Percentiles rank a stretch among this genome's conserved stretches.
Conservation (phyloP, 1,139 yeast species). For the Chernovozyma aurita region DNA sequence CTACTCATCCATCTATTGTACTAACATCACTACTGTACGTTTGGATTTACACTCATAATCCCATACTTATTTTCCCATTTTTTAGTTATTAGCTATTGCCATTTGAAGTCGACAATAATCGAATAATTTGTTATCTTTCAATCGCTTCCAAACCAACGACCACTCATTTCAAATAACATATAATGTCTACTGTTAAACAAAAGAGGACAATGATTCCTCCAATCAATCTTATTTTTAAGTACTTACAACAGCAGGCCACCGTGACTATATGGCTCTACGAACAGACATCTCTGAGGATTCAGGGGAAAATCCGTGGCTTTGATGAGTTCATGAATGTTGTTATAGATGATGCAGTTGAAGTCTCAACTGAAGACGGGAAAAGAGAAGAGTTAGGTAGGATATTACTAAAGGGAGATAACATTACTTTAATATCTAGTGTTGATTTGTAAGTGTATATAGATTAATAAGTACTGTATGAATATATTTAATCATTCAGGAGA, state of each 20-base stretch:
- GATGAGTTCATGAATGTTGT: slow-evolving; percentile 98
- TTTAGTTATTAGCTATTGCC: too few species aligned
- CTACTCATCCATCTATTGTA: too few species aligned
- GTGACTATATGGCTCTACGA: slow-evolving; percentile 89
- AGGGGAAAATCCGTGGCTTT: slow-evolving; percentile 85
- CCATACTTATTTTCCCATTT: too few species aligned
- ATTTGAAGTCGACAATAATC: too few species aligned
- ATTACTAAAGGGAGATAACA: slow-evolving; percentile 88
- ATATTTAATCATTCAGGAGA: too few species aligned
- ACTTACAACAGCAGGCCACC: slow-evolving; percentile 71
- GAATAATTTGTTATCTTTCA: too few species aligned
- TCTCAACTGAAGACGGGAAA: slow-evolving; percentile 42
- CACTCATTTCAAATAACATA: too few species aligned
- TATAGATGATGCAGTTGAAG: slow-evolving; percentile 82
- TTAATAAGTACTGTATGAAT: too few species aligned
- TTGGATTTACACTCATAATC: too few species aligned
- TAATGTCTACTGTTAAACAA: slow-evolving; percentile 15
- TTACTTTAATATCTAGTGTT: slow-evolving; percentile 68
- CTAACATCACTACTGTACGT: too few species aligned
- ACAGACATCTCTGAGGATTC: slow-evolving; percentile 71
- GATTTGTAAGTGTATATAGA: slow-evolving; percentile 24
- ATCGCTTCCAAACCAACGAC: too few species aligned
- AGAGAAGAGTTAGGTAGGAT: slow-evolving; percentile 47
- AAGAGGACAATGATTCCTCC: slow-evolving; percentile 70
- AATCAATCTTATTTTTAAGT: slow-evolving; percentile 83